Conservation (phyloP, 2,329 filamentous ascomycete species). For the Drechslera avenae region DNA sequence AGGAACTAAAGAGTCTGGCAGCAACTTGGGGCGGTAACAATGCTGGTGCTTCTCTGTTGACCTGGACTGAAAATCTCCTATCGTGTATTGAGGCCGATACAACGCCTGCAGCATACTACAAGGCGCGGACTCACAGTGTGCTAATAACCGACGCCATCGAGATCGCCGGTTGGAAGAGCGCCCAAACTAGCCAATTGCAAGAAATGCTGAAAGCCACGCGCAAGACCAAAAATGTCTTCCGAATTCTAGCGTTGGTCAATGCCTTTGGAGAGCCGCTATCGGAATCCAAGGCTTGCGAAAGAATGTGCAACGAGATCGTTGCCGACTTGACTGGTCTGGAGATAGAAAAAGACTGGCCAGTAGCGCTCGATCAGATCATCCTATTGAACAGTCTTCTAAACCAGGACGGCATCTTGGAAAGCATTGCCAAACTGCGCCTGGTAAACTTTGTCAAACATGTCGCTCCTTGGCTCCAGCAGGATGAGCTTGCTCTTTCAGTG, state of each 20-base stretch:
- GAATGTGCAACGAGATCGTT: conserved; percentile 65
- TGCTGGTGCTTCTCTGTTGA: conserved; percentile 29
- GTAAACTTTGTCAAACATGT: conserved; percentile 84
- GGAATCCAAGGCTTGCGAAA: conserved; percentile 54
- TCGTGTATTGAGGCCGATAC: conserved; percentile 24
- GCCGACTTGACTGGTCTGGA: conserved; percentile 64
- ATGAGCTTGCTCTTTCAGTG: conserved; percentile 56
- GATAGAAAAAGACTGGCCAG: conserved; percentile 48
- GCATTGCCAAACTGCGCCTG: conserved; percentile 67
- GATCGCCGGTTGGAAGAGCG: conserved; percentile 47
- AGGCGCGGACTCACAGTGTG: conserved; percentile 47
- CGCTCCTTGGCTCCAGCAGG: conserved; percentile 69
- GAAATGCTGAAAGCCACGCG: conserved; percentile 41
- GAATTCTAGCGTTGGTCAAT: conserved; percentile 55
- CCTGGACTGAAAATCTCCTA: conserved; percentile 33
- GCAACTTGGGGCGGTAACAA: conserved; percentile 17
- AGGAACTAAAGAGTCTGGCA: conserved; percentile 46
- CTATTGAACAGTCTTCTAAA: conserved; percentile 61
- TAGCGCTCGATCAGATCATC: conserved; percentile 57
- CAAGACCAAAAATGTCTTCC: conserved; percentile 50
- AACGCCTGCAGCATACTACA: conserved; percentile 49
- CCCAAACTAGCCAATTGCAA: conserved; percentile 45
- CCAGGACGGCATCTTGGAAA: conserved; percentile 55
- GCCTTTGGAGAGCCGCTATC: conserved; percentile 57
- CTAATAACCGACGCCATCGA: conserved; percentile 50